Conservation (phyloP, 2,329 filamentous ascomycete genomes). For the Ascochyta pisi region DNA sequence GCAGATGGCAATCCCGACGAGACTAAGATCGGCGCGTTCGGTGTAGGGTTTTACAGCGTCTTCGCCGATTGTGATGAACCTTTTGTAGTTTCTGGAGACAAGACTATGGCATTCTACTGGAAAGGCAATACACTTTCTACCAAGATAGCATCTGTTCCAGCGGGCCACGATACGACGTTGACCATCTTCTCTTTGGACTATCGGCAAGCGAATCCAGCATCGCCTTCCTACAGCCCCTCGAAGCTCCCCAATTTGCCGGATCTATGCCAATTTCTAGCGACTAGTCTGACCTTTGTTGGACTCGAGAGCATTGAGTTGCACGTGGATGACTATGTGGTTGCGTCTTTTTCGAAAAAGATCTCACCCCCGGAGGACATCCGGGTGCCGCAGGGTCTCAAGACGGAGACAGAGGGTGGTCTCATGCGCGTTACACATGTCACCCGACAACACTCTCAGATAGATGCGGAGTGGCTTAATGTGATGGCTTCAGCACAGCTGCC, state of each 20-base stretch:
- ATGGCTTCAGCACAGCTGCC: constrained; percentile 79
- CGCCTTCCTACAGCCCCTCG: constrained; percentile 58
- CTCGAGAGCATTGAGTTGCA: constrained; percentile 87
- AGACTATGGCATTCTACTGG: constrained; percentile 99
- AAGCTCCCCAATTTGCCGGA: constrained; percentile 86
- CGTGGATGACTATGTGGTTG: constrained; percentile 84
- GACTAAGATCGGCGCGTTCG: constrained; percentile 98
- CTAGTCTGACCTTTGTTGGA: constrained; percentile 93
- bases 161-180: constrained; percentile 69
- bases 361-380: constrained; percentile 76
- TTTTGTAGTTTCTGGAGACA: constrained; percentile 89
- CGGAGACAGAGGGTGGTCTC: constrained; percentile 81
- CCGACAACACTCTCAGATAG: constrained; percentile 87
- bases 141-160: constrained; percentile 76
- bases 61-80: constrained; percentile 98
- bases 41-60: constrained; percentile 97
- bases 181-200: constrained; percentile 97
- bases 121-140: constrained; percentile 98
- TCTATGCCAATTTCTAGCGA: constrained; percentile 89
- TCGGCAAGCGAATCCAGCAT: constrained; percentile 71
- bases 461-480: constrained; percentile 86
- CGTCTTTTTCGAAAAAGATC: constrained; percentile 82
- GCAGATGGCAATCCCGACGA: constrained; percentile 99
- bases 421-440: constrained; percentile 87
- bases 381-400: constrained; percentile 80